Evolutionary conservation across 2,329 filamentous ascomycete species (phyloP).

Genomic region (Myriosclerotinia duriaeana): DNA sequence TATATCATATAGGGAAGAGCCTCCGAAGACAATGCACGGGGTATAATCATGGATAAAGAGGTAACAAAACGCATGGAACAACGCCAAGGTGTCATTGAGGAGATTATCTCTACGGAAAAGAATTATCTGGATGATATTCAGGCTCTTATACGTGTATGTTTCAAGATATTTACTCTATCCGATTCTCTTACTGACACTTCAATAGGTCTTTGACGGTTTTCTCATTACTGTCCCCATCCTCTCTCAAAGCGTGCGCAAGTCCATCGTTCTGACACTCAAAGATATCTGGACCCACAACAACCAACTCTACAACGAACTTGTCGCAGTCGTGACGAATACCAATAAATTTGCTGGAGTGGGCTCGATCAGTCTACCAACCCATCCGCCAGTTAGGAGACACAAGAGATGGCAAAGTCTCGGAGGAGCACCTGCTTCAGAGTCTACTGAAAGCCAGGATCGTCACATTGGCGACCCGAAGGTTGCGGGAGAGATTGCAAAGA

Average conservation of each 20-base stretch:
- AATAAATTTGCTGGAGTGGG: conserved; percentile 54
- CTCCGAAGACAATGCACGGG: conserved; percentile 61
- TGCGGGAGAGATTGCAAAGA: conserved; percentile 59
- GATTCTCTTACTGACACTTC: conserved; percentile 61
- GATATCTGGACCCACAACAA: conserved; percentile 84
- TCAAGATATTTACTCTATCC: conserved; percentile 53
- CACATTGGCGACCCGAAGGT: conserved; percentile 57
- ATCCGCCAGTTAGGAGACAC: conserved; percentile 39
- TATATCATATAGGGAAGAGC: conserved; percentile 44
- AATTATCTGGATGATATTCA: conserved; percentile 85
- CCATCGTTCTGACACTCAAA: conserved; percentile 75
- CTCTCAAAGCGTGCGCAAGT: conserved; percentile 63
- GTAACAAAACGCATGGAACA: conserved; percentile 71
- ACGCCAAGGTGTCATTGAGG: conserved; percentile 77
- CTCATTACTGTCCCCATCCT: conserved; percentile 68
- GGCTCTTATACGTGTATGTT: conserved; percentile 77
- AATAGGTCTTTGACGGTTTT: conserved; percentile 71
- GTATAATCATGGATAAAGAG: conserved; percentile 59
- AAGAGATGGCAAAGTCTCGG: conserved; percentile 49
- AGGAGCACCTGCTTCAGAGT: conserved; percentile 41
- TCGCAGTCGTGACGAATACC: conserved; percentile 67
- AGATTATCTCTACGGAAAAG: conserved; percentile 82
- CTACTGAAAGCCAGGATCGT: conserved; percentile 47
- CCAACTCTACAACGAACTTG: conserved; percentile 72
- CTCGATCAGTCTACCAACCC: conserved; percentile 20